phyloP scores from a whole-genome alignment of 352 stramenopile species.

The Blastocystis hominis region DNA sequence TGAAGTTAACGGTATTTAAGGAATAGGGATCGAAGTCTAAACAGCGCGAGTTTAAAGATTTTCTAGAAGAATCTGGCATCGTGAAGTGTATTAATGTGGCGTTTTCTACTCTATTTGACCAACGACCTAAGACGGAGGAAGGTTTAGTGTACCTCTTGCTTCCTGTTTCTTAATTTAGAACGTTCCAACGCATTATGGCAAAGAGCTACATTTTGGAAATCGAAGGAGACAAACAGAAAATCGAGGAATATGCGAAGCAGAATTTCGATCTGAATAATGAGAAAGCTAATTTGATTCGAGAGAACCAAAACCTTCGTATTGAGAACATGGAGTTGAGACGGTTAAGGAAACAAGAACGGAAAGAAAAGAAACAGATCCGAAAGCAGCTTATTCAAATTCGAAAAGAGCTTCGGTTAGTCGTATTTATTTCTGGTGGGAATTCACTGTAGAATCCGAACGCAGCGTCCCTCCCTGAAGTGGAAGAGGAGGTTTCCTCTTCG shows the following conservation, averaged over 20 bases:
- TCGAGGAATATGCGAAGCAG: background rate
- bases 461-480: background rate
- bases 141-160: background rate
- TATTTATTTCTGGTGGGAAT: background rate
- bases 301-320: background rate
- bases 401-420: background rate
- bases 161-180: background rate
- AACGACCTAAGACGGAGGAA: background rate
- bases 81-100: conserved; percentile 38
- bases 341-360: background rate
- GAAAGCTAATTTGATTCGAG: background rate
- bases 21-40: background rate
- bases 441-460: background rate
- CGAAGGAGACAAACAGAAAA: background rate
- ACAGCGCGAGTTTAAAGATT: conserved; percentile 29
- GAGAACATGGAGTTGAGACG: background rate
- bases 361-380: background rate
- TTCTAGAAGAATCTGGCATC: conserved; percentile 28
- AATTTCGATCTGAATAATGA: background rate
- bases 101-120: background rate
- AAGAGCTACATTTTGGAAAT: background rate
- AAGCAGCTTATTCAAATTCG: background rate
- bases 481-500: background rate
- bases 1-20: background rate
- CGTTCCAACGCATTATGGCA: conserved; percentile 2